Evolutionary conservation across 2,329 filamentous ascomycete genomes (phyloP).

Genomic region (Cephalotrichum gorgonifer): DNA sequence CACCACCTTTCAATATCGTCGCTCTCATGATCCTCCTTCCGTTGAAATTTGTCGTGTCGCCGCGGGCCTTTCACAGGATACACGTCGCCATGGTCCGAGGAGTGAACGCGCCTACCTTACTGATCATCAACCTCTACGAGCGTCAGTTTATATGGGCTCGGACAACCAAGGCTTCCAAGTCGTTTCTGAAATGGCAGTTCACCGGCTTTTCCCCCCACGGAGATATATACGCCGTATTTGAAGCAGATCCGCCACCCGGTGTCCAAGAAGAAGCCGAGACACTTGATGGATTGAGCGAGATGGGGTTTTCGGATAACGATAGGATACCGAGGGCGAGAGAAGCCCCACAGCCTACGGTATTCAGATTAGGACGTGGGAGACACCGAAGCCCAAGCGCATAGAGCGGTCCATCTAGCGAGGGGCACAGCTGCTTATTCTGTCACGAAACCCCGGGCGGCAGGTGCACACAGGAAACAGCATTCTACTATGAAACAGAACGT

Average conservation of each 20-base stretch:
- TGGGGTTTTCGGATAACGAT: conserved; percentile 20
- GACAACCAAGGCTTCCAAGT: not conserved
- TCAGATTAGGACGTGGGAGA: not conserved
- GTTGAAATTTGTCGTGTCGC: conserved; percentile 66
- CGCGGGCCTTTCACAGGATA: conserved; percentile 84
- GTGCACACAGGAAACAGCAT: too few species aligned
- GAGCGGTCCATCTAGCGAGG: too few species aligned
- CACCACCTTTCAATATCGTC: conserved; percentile 74
- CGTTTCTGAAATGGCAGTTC: conserved; percentile 29
- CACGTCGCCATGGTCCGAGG: conserved; percentile 67
- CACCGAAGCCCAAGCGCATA: not conserved
- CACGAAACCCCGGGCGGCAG: too few species aligned
- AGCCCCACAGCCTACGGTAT: not conserved
- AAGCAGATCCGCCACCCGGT: conserved; percentile 42
- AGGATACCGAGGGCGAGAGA: conserved; percentile 14
- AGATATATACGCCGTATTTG: conserved; percentile 49
- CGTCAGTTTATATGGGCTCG: conserved; percentile 27
- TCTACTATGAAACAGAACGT: too few species aligned
- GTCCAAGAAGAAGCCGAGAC: conserved; percentile 20
- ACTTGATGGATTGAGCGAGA: conserved; percentile 19
- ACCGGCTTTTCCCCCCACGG: conserved; percentile 42
- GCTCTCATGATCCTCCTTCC: conserved; percentile 66
- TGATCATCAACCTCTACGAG: conserved; percentile 62
- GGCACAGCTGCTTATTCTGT: too few species aligned
- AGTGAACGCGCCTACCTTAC: conserved; percentile 65